Evolutionary conservation across 2,329 filamentous ascomycete genomes (phyloP).

Genomic region (Seiridium cupressi): DNA sequence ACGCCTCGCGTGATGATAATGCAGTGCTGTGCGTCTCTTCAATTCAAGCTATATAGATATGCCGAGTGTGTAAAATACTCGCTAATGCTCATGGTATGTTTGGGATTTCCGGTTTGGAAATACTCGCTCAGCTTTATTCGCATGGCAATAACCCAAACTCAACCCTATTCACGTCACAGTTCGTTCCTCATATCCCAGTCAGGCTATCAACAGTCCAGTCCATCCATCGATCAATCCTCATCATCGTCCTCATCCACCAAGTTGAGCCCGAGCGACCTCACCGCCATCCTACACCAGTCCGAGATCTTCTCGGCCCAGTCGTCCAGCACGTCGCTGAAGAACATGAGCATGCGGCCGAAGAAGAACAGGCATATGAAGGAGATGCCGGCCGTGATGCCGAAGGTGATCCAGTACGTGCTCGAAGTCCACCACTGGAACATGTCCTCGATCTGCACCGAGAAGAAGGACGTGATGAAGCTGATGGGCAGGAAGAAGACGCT

Average conservation of each 20-base stretch:
- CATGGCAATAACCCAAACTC: too few species aligned
- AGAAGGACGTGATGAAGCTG: slow-evolving; percentile 73
- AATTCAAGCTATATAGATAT: too few species aligned
- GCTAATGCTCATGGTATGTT: too few species aligned
- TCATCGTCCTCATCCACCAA: not conserved
- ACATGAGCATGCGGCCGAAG: slow-evolving; percentile 44
- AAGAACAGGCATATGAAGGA: slow-evolving; percentile 59
- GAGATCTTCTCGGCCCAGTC: slow-evolving; percentile 26
- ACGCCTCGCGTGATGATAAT: too few species aligned
- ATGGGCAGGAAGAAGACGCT: slow-evolving; percentile 76
- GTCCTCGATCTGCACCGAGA: slow-evolving; percentile 62
- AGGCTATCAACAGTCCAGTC: not conserved
- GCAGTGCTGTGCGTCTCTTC: too few species aligned
- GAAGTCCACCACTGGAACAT: slow-evolving; percentile 56
- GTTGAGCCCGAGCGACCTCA: too few species aligned
- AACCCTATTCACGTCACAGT: too few species aligned
- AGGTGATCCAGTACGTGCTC: slow-evolving; percentile 66
- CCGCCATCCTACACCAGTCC: slow-evolving; percentile 9
- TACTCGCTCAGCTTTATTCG: too few species aligned
- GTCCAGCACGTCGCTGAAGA: slow-evolving; percentile 43
- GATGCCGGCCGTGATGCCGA: slow-evolving; percentile 60
- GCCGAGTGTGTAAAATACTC: too few species aligned
- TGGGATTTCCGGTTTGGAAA: too few species aligned
- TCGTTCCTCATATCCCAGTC: too few species aligned
- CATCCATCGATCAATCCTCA: not conserved